Percentiles rank a stretch among this genome's conserved stretches.
Conservation (phyloP, 495 filamentous ascomycete genomes). For the Apodospora peruviana region DNA sequence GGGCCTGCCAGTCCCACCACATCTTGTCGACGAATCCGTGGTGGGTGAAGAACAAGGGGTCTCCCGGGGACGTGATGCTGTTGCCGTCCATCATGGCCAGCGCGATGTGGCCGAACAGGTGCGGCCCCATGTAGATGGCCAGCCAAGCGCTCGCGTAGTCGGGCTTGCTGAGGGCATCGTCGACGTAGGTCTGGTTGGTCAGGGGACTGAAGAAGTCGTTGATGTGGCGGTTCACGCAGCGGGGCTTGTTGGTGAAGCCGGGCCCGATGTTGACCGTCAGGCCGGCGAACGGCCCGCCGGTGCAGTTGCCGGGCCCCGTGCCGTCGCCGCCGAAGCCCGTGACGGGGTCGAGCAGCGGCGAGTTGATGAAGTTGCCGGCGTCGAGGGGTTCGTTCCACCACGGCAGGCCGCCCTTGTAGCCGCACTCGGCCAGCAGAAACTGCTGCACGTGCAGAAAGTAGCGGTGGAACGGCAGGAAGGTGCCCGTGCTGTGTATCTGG, state of each 20-base stretch:
- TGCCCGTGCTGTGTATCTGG: constrained; percentile 16
- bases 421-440: constrained; percentile 37
- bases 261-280: constrained; percentile 26
- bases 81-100: constrained; percentile 16
- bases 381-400: constrained; percentile 40
- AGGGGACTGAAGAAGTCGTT: constrained; percentile 9
- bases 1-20: constrained; percentile 46
- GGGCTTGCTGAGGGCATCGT: constrained; percentile 1
- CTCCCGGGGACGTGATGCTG: constrained; percentile 25
- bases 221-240: constrained; percentile 32
- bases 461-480: constrained; percentile 47
- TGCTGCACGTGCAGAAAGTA: constrained; percentile 41
- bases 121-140: constrained; percentile 13
- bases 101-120: constrained; percentile 13
- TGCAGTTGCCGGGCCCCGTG: constrained; percentile 20
- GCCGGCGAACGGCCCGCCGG: constrained; percentile 38
- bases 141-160: constrained; percentile 5
- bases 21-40: constrained; percentile 45
- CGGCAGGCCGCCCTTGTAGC: constrained; percentile 38
- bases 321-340: constrained; percentile 44
- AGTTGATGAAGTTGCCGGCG: constrained; percentile 31
- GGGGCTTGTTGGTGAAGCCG: constrained; percentile 25
- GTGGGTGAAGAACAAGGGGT: constrained; percentile 47
- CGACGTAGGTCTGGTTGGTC: constrained; percentile 1
- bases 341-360: constrained; percentile 26